Evolutionary conservation across 2,329 filamentous ascomycete genomes (phyloP).

Genomic region (Paecilomyces dactylethromorphus): DNA sequence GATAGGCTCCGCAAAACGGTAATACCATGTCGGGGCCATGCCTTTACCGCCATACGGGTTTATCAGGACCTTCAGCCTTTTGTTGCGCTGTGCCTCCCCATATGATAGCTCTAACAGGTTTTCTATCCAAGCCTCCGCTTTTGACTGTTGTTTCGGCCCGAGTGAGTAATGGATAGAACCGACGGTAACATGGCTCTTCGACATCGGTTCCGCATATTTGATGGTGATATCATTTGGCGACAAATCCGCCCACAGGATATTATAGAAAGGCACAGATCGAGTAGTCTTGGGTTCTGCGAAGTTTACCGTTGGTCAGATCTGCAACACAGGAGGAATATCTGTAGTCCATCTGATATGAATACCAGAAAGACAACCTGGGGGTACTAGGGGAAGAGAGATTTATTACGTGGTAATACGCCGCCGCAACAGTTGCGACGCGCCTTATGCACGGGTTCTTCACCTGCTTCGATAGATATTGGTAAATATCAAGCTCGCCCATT

Average conservation of each 20-base stretch:
- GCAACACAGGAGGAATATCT: background rate
- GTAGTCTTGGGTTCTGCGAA: slow-evolving; percentile 42
- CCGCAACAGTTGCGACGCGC: slow-evolving; percentile 51
- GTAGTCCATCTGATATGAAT: background rate
- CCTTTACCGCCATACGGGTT: slow-evolving; percentile 90
- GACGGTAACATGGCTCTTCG: slow-evolving; percentile 55
- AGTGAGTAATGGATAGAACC: slow-evolving; percentile 57
- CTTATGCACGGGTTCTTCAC: slow-evolving; percentile 48
- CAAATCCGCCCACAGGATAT: slow-evolving; percentile 75
- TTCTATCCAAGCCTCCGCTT: slow-evolving; percentile 56
- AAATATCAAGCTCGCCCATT: background rate
- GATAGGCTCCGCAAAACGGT: slow-evolving; percentile 69
- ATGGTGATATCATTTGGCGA: slow-evolving; percentile 58
- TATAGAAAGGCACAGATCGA: slow-evolving; percentile 66
- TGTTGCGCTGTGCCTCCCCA: slow-evolving; percentile 58
- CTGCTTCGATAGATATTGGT: slow-evolving; percentile 23
- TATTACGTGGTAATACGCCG: slow-evolving; percentile 45
- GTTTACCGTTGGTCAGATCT: slow-evolving; percentile 3
- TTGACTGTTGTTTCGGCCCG: slow-evolving; percentile 43
- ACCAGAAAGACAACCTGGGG: background rate
- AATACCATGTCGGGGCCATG: slow-evolving; percentile 64
- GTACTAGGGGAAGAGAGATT: slow-evolving; percentile 7
- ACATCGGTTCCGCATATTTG: slow-evolving; percentile 60
- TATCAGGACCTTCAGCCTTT: slow-evolving; percentile 78
- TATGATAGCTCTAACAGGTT: slow-evolving; percentile 66